Evolutionary conservation across 177 flowering plant genomes (phyloP).

Genomic region (Vitis hybrid): DNA sequence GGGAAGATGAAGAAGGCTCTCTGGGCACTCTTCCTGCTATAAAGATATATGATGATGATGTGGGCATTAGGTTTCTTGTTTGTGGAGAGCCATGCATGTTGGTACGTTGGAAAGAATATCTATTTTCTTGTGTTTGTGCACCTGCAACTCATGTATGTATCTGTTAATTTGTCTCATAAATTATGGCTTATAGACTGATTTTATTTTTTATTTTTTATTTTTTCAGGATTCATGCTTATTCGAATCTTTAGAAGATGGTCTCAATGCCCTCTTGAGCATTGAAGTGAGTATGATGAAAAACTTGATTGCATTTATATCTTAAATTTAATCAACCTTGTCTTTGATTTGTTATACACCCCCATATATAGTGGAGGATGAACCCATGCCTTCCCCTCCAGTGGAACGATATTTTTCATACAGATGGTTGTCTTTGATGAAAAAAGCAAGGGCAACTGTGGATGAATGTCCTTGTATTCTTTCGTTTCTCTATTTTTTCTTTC

Average conservation of each 20-base stretch:
- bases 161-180: background rate
- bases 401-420: background rate
- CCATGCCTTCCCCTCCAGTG: background rate
- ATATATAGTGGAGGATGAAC: background rate
- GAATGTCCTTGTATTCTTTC: background rate
- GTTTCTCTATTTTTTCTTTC: no score
- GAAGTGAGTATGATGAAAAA: conserved; percentile 66
- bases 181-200: background rate
- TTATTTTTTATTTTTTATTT: background rate
- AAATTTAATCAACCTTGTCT: background rate
- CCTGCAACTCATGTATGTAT: no score
- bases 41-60: conserved; percentile 87
- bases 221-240: conserved; percentile 77
- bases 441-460: background rate
- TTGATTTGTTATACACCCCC: background rate
- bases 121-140: no score
- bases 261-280: conserved; percentile 83
- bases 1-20: conserved; percentile 60
- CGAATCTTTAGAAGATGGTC: conserved; percentile 88
- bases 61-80: conserved; percentile 79
- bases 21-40: conserved; percentile 62
- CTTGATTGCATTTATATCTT: background rate
- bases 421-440: background rate
- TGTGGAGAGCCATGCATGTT: conserved; percentile 71
- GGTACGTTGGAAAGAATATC: conserved; percentile 42